A percentile compares a stretch with the other conserved stretches of the same genome.
Conservation (phyloP, 805 yeast species). For the Lipomyces chichibuensis region DNA sequence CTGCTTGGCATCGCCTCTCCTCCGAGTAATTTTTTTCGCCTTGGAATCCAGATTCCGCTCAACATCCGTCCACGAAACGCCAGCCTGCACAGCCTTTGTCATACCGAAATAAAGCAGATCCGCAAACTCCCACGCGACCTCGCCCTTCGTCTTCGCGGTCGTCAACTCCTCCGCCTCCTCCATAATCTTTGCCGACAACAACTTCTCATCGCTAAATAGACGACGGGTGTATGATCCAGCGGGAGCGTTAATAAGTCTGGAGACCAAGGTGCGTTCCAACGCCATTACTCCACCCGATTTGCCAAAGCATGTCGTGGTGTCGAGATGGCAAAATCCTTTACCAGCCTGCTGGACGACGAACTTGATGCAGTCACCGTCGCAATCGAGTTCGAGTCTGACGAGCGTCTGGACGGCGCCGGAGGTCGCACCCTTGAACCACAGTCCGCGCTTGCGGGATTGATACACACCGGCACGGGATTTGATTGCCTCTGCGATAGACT, state of each 20-base stretch:
- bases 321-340: constrained; percentile 89
- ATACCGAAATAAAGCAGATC: constrained; percentile 74
- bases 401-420: constrained; percentile 94
- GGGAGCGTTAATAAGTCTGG: constrained; percentile 72
- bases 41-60: constrained; percentile 84
- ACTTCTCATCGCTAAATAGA: constrained; percentile 72
- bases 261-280: constrained; percentile 66
- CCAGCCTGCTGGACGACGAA: constrained; percentile 85
- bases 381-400: constrained; percentile 69
- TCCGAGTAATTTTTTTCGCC: constrained; percentile 81
- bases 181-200: constrained; percentile 82
- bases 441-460: constrained; percentile 84
- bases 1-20: constrained; percentile 95
- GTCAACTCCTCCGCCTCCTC: constrained; percentile 97
- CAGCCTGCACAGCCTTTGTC: constrained; percentile 69
- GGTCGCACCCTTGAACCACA: constrained; percentile 95
- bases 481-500: constrained; percentile 80
- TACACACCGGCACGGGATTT: constrained; percentile 85
- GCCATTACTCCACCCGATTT: constrained; percentile 64
- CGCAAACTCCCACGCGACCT: constrained; percentile 96
- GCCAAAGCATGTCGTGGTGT: constrained; percentile 81
- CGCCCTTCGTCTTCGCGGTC: constrained; percentile 70
- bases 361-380: constrained; percentile 90
- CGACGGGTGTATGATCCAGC: constrained; percentile 94
- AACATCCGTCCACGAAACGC: constrained; percentile 77